Conservation (phyloP, 2,329 filamentous ascomycete species). For the Thelonectria discophora region DNA sequence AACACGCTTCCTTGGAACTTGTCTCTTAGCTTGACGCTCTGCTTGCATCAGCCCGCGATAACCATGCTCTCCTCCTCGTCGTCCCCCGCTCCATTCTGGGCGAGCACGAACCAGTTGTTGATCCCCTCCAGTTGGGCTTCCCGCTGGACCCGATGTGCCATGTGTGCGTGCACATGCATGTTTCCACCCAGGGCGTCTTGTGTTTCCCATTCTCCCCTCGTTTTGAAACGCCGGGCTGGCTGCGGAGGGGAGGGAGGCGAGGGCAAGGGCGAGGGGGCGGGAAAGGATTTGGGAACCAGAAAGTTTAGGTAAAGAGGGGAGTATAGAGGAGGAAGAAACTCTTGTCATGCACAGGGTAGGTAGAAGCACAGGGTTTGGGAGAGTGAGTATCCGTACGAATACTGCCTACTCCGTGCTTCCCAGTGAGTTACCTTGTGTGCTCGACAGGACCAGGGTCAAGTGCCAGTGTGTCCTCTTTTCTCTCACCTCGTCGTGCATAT, state of each 20-base stretch:
- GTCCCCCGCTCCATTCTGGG: background rate
- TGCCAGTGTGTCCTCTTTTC: no score
- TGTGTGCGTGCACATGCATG: background rate
- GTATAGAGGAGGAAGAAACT: no score
- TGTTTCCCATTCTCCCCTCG: background rate
- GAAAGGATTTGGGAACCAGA: background rate
- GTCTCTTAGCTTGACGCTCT: background rate
- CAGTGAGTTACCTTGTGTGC: no score
- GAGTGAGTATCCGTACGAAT: no score
- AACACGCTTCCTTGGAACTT: background rate
- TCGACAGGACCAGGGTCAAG: no score
- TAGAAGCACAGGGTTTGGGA: no score
- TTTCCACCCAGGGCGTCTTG: background rate
- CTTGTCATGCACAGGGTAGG: no score
- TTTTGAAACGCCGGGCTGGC: slow-evolving; percentile 3
- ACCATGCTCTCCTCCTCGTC: background rate
- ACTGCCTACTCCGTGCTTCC: no score
- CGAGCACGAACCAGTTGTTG: slow-evolving; percentile 3
- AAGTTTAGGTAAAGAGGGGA: background rate
- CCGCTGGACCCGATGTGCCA: background rate
- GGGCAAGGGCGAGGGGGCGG: background rate
- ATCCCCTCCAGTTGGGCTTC: background rate
- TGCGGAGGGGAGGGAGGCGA: background rate
- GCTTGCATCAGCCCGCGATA: no score
- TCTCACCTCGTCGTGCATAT: no score